Evolutionary conservation across 305 asterid species (phyloP).

Genomic region (Solanum chacoense): DNA sequence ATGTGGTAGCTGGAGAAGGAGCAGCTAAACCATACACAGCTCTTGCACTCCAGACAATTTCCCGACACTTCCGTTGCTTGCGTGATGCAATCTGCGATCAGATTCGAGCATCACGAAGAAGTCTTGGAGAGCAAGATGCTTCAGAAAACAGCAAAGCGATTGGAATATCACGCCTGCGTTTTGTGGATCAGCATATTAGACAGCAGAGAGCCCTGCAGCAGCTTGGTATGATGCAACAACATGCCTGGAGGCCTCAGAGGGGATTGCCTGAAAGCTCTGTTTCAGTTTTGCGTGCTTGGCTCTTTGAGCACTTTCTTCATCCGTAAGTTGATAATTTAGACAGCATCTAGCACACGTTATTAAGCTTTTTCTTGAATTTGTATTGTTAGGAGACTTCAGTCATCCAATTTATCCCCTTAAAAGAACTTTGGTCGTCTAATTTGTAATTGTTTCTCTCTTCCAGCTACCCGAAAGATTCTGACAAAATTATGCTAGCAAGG

Average conservation of each 20-base stretch:
- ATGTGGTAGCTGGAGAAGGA: slow-evolving; percentile 60
- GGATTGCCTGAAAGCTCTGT: slow-evolving; percentile 88
- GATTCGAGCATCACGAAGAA: slow-evolving; percentile 40
- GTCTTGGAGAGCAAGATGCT: slow-evolving; percentile 69
- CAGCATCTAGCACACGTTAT: not conserved
- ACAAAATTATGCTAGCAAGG: slow-evolving; percentile 85
- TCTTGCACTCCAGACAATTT: slow-evolving; percentile 81
- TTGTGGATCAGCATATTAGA: slow-evolving; percentile 65
- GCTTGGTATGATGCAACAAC: slow-evolving; percentile 83
- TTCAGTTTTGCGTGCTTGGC: slow-evolving; percentile 82
- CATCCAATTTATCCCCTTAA: not conserved
- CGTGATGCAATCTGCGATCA: slow-evolving; percentile 70
- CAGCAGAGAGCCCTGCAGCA: slow-evolving; percentile 89
- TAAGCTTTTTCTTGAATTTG: not conserved
- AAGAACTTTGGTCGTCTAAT: not conserved
- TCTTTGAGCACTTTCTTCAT: slow-evolving; percentile 89
- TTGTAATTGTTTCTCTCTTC: slow-evolving; percentile 2
- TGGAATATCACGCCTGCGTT: slow-evolving; percentile 72
- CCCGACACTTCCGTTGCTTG: slow-evolving; percentile 78
- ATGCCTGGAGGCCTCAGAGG: slow-evolving; percentile 95
- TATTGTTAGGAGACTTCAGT: not conserved
- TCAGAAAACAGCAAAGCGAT: slow-evolving; percentile 42
- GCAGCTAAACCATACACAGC: slow-evolving; percentile 80
- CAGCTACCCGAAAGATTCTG: slow-evolving; percentile 94
- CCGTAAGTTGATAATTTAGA: slow-evolving; percentile 37